These are phyloP conservation scores for Zymoseptoria brevis DNA, from an alignment of 2,329 filamentous ascomycete genomes.

Conservation along the genomic window DNA sequence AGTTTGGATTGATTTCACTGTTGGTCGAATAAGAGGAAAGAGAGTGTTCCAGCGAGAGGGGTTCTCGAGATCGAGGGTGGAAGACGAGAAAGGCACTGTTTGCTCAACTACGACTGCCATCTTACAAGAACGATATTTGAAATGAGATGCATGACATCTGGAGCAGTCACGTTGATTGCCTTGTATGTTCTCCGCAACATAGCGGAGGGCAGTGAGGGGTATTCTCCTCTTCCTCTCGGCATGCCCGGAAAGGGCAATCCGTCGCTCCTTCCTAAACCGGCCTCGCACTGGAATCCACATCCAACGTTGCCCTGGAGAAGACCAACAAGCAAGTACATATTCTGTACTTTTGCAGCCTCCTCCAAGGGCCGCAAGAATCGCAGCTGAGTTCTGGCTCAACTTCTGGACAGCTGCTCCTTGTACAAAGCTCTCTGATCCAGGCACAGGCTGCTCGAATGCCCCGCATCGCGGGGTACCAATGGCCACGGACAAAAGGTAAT, in stretches of 20 bases:
- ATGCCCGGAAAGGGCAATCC: neutral
- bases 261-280: neutral
- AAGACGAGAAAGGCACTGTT: constrained; percentile 27
- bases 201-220: neutral
- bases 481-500: neutral
- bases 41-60: constrained; percentile 27
- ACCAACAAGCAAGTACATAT: neutral
- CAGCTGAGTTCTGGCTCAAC: neutral
- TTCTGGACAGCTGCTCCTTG: neutral
- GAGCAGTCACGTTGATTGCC: neutral
- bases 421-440: neutral
- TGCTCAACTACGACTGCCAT: constrained; percentile 33
- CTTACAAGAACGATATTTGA: neutral
- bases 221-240: neutral
- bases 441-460: neutral
- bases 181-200: neutral
- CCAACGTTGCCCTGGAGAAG: neutral
- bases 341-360: neutral
- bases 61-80: constrained; percentile 25
- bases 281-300: neutral
- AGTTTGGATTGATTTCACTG: constrained; percentile 21
- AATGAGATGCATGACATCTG: neutral
- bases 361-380: too few relatives aligned
- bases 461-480: neutral
- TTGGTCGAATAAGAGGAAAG: constrained; percentile 28